Conservation (phyloP, 768 basidiomycete species). For the Collybiopsis luxurians region DNA sequence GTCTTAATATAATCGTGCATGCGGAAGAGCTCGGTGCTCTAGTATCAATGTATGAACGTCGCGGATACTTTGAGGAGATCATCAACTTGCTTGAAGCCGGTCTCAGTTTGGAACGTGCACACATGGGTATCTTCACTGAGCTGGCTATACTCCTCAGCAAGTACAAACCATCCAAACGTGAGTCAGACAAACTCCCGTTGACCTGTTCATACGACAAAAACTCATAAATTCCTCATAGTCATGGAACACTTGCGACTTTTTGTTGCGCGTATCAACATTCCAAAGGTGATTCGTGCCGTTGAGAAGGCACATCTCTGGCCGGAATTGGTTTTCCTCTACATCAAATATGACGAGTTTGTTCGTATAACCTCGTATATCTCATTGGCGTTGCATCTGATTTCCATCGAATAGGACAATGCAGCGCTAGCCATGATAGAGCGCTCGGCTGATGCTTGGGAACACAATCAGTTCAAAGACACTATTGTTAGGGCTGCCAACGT, state of each 20-base stretch:
- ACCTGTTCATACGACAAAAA: neutral
- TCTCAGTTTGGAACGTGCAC: constrained; percentile 93
- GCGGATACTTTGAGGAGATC: constrained; percentile 94
- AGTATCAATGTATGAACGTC: constrained; percentile 83
- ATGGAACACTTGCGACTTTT: constrained; percentile 99
- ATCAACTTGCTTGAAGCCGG: constrained; percentile 91
- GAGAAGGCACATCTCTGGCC: constrained; percentile 98
- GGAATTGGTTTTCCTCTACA: constrained; percentile 96
- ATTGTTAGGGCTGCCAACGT: constrained; percentile 95
- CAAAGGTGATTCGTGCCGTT: constrained; percentile 92
- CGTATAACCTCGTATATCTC: constrained; percentile 22
- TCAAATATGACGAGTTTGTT: constrained; percentile 96
- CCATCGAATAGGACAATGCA: constrained; percentile 88
- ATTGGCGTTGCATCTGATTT: neutral
- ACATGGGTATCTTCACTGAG: constrained; percentile 99
- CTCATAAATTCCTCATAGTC: constrained; percentile 44
- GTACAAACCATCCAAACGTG: constrained; percentile 89
- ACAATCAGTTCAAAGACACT: constrained; percentile 99
- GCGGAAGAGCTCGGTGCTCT: constrained; percentile 76
- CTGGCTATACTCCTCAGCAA: constrained; percentile 91
- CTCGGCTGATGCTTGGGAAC: constrained; percentile 98
- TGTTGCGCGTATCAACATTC: constrained; percentile 95
- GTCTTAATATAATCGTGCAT: constrained; percentile 96
- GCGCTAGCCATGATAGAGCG: constrained; percentile 99
- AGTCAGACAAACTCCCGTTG: constrained; percentile 20